These are phyloP conservation scores for Boletus pseudopeckii DNA, from an alignment of 768 basidiomycete genomes.

Conservation along the genomic window DNA sequence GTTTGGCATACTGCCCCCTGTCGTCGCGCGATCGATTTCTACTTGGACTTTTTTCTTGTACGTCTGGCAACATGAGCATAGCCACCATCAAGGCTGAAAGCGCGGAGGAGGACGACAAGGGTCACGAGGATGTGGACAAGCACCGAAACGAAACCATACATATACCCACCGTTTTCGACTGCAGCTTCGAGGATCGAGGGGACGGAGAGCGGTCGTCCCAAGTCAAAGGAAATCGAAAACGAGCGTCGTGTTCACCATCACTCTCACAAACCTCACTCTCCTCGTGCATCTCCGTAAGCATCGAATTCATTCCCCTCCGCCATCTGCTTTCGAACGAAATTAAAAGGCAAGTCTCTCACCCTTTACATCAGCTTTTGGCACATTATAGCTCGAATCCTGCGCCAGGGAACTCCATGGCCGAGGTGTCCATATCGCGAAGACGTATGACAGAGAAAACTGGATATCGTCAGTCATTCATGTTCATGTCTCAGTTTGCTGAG, in stretches of 20 bases:
- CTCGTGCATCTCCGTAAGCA: slow-evolving; percentile 24
- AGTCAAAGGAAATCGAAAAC: background rate
- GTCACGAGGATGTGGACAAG: background rate
- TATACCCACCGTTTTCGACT: slow-evolving; percentile 19
- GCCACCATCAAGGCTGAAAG: slow-evolving; percentile 27
- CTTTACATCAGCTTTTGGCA: slow-evolving; percentile 18
- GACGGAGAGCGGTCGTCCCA: background rate
- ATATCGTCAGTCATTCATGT: background rate
- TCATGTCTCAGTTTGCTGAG: slow-evolving; percentile 13
- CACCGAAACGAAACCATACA: background rate
- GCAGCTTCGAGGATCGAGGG: slow-evolving; percentile 7
- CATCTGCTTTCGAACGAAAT: slow-evolving; percentile 21
- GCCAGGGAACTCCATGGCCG: slow-evolving; percentile 20
- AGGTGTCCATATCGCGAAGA: background rate
- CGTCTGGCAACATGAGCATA: slow-evolving; percentile 25
- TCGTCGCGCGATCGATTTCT: slow-evolving; percentile 22
- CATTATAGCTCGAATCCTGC: slow-evolving; percentile 22
- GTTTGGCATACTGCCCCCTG: slow-evolving; percentile 11
- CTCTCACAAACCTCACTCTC: slow-evolving; percentile 20
- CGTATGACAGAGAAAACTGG: background rate
- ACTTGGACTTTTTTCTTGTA: slow-evolving; percentile 23
- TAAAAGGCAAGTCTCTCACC: slow-evolving; percentile 13
- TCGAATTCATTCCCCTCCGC: slow-evolving; percentile 15
- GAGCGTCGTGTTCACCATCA: slow-evolving; percentile 18
- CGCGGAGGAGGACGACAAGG: slow-evolving; percentile 21